Base-by-base conservation (phyloP, 2,329 filamentous ascomycete species). In the Juglanconis juglandina region DNA sequence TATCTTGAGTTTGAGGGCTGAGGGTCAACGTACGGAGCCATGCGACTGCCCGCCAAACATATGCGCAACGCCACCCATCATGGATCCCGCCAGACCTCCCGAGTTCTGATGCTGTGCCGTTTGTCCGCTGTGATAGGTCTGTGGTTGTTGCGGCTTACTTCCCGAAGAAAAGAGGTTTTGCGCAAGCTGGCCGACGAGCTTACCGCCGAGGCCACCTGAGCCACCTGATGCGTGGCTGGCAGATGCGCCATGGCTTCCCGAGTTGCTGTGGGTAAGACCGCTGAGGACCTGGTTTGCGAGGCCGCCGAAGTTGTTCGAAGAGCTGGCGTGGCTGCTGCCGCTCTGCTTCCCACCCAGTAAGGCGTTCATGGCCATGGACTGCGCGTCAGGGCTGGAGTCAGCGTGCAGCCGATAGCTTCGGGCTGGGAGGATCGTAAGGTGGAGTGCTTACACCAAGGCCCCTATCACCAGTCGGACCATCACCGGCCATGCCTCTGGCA, bases 361-460 rank as follows among this genome's bases (percentile, higher is more conserved):
- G 49, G 83, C 76, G 68, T 86, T 87, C 72, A 85, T 78, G 11
- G 86, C 85, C 70, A 88, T 81, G 68, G 76, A 81, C 85, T 87
- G 66, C 55, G 60, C 44, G 61, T 51, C 58, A 65, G 53, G 39
- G 56, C 39, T 56, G 34, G 59, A 47, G 53, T 53, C 58, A 58
- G 58, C 47, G 47, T 41, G 46, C 30, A 35, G n/a, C 17, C 5
- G 8, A 10, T 11, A 10, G 11, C n/a, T 9, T n/a, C 32, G 8
- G 13, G 24, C 8, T 30, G 44, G 9, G 44, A 32, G 6, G 14
- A 17, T 5, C 4, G 2, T 5, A 17, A 11, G 33, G 8, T 30
- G 44, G 30, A 30, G 14, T 56, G 81, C 87, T 71, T 82, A 90
- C 87, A 63, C 87, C 86, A 59, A 90, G 73, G 46, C 87, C 84